Base-by-base conservation (phyloP, 495 filamentous ascomycete genomes). In the Neurospora tetrasperma region DNA sequence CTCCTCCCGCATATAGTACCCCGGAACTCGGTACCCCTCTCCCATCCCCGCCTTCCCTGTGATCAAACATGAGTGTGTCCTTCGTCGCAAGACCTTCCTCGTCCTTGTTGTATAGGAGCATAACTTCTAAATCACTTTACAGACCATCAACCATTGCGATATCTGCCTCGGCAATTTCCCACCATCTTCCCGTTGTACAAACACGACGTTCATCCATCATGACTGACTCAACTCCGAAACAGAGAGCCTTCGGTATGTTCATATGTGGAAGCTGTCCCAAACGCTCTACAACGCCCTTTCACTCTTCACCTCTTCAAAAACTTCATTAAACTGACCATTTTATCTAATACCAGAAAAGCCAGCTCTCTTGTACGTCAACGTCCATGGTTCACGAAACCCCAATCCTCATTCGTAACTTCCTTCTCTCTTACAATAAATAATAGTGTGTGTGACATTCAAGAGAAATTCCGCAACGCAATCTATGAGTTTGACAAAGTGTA, bases 361-460 rank as follows among this genome's bases (percentile, higher is more conserved):
- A 41, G 90, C 87, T 44, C 80, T 93, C 71, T 92, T 93, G 91
- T 93, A 81, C 74, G 84, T 81, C 39, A 18, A 14, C 39, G 35
- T n/a, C 42, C 16, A n/a, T 7, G 35, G 23, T 7, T 18, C 20
- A 18, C 39, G n/a, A 27, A 2, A 20, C 8, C 18, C 2, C 42
- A n/a, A 40, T 10, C 27, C 31, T 6, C 35, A 38, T 0, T 38
- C 4, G 42, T 73, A 31, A 70, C 42, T 2, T 0, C 3, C 10
- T 10, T 48, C 9, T 23, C 4, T 23, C 39, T 12, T 12, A 38
- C 35, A 38, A 38, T 38, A 2, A 1, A 11, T 4, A 0, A 42
- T 76, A 98, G 95, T 76, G 87, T 99, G 77, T 99, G 96, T 84
- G 96, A 99, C 77, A 87, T 98, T 75, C 96, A 99, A 86, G 94